A percentile compares a stretch with the other conserved stretches of the same genome.
phyloP scores from a whole-genome alignment of 495 filamentous ascomycete genomes.

The Elasticomyces elasticus region DNA sequence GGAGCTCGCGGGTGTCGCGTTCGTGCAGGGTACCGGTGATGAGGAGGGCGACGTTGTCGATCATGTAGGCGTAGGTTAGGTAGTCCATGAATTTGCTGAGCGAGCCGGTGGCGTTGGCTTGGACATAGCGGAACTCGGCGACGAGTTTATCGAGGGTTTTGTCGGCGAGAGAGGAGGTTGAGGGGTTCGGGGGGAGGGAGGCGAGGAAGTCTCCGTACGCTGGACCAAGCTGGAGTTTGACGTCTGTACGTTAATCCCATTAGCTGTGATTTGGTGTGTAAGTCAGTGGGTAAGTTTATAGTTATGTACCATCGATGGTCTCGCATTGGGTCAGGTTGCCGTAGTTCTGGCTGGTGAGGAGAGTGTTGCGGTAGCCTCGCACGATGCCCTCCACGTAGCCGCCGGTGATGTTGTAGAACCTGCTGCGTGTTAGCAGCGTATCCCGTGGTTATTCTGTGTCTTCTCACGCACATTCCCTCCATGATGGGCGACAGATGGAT shows the following conservation, averaged over 20 bases:
- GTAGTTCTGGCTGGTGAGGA: slow-evolving; percentile 87
- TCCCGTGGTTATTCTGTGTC: neutral
- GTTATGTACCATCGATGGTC: slow-evolving; percentile 73
- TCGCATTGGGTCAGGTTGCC: slow-evolving; percentile 96
- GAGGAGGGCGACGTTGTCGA: slow-evolving; percentile 96
- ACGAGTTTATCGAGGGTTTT: slow-evolving; percentile 97
- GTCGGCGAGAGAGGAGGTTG: slow-evolving; percentile 85
- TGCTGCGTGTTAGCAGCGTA: slow-evolving; percentile 30
- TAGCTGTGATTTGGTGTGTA: neutral
- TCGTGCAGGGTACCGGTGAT: slow-evolving; percentile 98
- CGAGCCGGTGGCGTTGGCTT: slow-evolving; percentile 81
- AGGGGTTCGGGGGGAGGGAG: slow-evolving; percentile 88
- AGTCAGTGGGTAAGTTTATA: neutral
- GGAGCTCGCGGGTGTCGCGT: slow-evolving; percentile 87
- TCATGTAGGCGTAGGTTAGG: slow-evolving; percentile 98
- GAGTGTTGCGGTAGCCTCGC: slow-evolving; percentile 88
- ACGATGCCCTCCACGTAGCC: slow-evolving; percentile 94
- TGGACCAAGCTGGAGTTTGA: slow-evolving; percentile 92
- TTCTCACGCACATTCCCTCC: slow-evolving; percentile 10
- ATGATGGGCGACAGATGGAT: slow-evolving; percentile 4
- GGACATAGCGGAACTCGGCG: slow-evolving; percentile 90
- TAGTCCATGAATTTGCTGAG: slow-evolving; percentile 93
- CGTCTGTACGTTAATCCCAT: slow-evolving; percentile 47
- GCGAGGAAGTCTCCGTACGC: slow-evolving; percentile 96
- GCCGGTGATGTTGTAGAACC: slow-evolving; percentile 92